These are phyloP conservation scores for Aaosphaeria arxii DNA, from an alignment of 2,329 filamentous ascomycete species.

Conservation along the genomic window DNA sequence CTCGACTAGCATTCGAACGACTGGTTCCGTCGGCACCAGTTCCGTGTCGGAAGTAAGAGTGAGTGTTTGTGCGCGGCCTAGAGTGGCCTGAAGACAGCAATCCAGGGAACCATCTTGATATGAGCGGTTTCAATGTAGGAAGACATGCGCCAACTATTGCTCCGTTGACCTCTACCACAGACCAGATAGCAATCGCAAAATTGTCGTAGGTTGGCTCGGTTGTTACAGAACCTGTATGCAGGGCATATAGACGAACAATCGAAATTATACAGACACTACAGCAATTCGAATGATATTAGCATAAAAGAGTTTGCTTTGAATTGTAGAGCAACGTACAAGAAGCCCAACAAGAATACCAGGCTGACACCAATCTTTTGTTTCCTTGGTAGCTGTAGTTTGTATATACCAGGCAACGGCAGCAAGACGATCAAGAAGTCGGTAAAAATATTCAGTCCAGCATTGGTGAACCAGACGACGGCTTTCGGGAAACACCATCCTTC, in stretches of 20 bases:
- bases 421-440: slow-evolving; percentile 36
- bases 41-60: slow-evolving; percentile 1
- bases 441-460: slow-evolving; percentile 25
- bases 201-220: slow-evolving; percentile 6
- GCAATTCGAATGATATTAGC: background rate
- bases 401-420: slow-evolving; percentile 38
- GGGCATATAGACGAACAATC: slow-evolving; percentile 6
- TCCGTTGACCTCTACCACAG: slow-evolving; percentile 8
- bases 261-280: slow-evolving; percentile 7
- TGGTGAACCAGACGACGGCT: slow-evolving; percentile 8
- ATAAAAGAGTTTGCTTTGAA: background rate
- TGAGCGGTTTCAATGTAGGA: slow-evolving; percentile 6
- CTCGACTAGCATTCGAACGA: background rate
- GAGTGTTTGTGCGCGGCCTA: background rate
- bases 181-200: slow-evolving; percentile 6
- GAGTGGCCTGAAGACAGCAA: slow-evolving; percentile 1
- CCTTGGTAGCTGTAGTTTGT: slow-evolving; percentile 24
- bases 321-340: slow-evolving; percentile 12
- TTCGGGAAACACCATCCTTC: slow-evolving; percentile 4
- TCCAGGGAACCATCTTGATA: slow-evolving; percentile 1
- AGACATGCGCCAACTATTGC: slow-evolving; percentile 8
- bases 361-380: slow-evolving; percentile 17
- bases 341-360: slow-evolving; percentile 22
- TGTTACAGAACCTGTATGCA: background rate
- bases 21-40: slow-evolving; percentile 1